Conservation (phyloP, 2,329 filamentous ascomycete species). For the Cercospora citrullina region DNA sequence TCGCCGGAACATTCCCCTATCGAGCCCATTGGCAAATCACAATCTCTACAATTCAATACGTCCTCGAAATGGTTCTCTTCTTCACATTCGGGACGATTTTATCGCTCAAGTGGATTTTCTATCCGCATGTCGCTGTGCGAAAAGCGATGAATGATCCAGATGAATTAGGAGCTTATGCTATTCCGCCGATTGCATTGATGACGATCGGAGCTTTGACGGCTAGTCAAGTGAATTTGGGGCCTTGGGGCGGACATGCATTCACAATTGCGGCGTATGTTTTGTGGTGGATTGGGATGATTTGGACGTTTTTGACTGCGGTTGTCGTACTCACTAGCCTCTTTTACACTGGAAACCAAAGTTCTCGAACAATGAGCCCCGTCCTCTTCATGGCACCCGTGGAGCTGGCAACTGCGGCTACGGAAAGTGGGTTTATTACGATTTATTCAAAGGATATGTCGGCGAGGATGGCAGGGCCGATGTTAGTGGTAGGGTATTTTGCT, state of each 20-base stretch:
- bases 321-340: slow-evolving; percentile 19
- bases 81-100: slow-evolving; percentile 14
- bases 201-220: slow-evolving; percentile 17
- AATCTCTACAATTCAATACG: slow-evolving; percentile 11
- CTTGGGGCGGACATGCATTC: slow-evolving; percentile 24
- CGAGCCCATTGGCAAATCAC: slow-evolving; percentile 13
- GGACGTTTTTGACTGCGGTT: slow-evolving; percentile 12
- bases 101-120: slow-evolving; percentile 7
- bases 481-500: slow-evolving; percentile 20
- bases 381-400: slow-evolving; percentile 21
- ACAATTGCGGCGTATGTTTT: slow-evolving; percentile 23
- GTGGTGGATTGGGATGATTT: slow-evolving; percentile 23
- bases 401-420: slow-evolving; percentile 16
- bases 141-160: slow-evolving; percentile 12
- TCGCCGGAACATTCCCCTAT: slow-evolving; percentile 20
- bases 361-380: slow-evolving; percentile 12
- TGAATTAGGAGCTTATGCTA: slow-evolving; percentile 17
- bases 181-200: slow-evolving; percentile 20
- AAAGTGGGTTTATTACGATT: slow-evolving; percentile 16
- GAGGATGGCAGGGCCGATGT: slow-evolving; percentile 14
- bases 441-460: slow-evolving; percentile 12
- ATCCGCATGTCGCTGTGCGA: slow-evolving; percentile 14
- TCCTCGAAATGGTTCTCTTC: slow-evolving; percentile 17
- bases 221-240: slow-evolving; percentile 14
- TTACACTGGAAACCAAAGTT: slow-evolving; percentile 11